Conservation (phyloP, 176 grass and related monocot species). For the sorghum (Sorghum bicolor) region DNA sequence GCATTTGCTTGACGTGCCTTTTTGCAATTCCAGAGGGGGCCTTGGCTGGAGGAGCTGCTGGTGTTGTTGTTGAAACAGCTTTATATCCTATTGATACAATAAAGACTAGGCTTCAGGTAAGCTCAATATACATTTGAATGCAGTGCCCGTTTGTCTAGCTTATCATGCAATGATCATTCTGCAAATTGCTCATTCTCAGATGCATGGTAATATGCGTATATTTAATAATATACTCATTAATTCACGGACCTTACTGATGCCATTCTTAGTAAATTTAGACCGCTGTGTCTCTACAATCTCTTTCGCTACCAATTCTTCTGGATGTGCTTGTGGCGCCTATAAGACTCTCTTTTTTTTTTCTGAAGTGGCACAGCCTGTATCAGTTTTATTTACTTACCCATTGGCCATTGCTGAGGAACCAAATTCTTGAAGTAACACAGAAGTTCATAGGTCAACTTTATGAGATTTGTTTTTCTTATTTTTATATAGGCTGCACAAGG, state of each 20-base stretch:
- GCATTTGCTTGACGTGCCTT: background rate
- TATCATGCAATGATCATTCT: background rate
- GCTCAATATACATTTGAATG: background rate
- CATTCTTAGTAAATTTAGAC: background rate
- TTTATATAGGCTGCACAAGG: slow-evolving; percentile 4
- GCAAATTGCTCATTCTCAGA: background rate
- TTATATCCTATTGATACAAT: slow-evolving; percentile 12
- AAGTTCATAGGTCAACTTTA: background rate
- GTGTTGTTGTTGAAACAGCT: slow-evolving; percentile 13
- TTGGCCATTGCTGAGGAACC: background rate
- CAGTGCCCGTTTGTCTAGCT: background rate
- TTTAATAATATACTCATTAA: background rate
- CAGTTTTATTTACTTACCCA: background rate
- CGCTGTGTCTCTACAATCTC: background rate
- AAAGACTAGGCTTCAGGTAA: slow-evolving; percentile 15
- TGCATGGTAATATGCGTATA: background rate
- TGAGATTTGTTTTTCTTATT: background rate
- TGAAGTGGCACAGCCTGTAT: background rate
- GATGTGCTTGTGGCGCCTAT: background rate
- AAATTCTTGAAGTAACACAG: background rate
- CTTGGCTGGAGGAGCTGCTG: slow-evolving; percentile 1
- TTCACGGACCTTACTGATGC: background rate
- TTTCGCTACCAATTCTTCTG: background rate
- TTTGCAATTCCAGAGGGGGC: background rate
- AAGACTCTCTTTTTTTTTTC: background rate